These are phyloP conservation scores for Daucus carota DNA, from an alignment of 129 eudicot genomes.

Conservation along the genomic window DH1_v3.0 NC_030384.2:44197001-44197500, in stretches of 20 bases:
- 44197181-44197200: conserved; percentile 54
- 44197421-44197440: conserved; percentile 88
- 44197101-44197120: conserved; percentile 23
- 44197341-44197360: conserved; percentile 65
- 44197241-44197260: conserved; percentile 39
- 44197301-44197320: conserved; percentile 95
- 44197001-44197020: conserved; percentile 43
- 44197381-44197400: conserved; percentile 53
- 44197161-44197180: conserved; percentile 84
- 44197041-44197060: conserved; percentile 40
- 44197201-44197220: conserved; percentile 86
- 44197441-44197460: conserved; percentile 77
- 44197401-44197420: conserved; percentile 60
- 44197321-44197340: conserved; percentile 84
- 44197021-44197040: conserved; percentile 27
- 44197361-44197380: conserved; percentile 58
- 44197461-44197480: conserved; percentile 66
- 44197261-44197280: conserved; percentile 60
- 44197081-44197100: conserved; percentile 29
- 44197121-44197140: conserved; percentile 41
- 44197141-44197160: conserved; percentile 36
- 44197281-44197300: conserved; percentile 62
- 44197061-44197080: conserved; percentile 31
- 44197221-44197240: conserved; percentile 68
- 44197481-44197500: conserved; percentile 97